Conservation (phyloP, 208 protist genomes). For the Trypanosoma scelopori region DNA sequence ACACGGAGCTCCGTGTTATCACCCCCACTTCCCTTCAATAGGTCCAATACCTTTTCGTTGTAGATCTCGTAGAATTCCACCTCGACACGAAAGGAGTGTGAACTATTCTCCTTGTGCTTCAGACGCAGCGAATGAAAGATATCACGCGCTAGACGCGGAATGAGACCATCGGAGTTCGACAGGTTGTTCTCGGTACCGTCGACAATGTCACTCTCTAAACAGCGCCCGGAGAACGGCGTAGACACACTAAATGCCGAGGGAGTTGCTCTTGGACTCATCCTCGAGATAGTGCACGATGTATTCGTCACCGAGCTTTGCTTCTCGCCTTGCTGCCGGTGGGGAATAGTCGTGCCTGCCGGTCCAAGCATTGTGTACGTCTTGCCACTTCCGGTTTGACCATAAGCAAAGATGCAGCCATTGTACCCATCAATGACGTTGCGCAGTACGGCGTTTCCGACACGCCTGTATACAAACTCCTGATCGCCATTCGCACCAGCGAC, state of each 20-base stretch:
- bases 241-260: not conserved
- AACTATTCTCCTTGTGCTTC: slow-evolving; percentile 57
- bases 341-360: slow-evolving; percentile 16
- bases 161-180: slow-evolving; percentile 52
- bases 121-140: slow-evolving; percentile 57
- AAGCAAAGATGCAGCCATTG: slow-evolving; percentile 56
- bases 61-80: slow-evolving; percentile 91
- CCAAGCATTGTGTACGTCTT: slow-evolving; percentile 80
- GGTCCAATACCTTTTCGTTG: slow-evolving; percentile 89
- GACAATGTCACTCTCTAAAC: not conserved
- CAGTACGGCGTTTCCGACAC: slow-evolving; percentile 31
- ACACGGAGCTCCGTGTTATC: slow-evolving; percentile 60
- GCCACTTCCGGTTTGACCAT: slow-evolving; percentile 58
- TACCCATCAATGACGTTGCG: slow-evolving; percentile 40
- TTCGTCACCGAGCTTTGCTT: not conserved
- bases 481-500: slow-evolving; percentile 2
- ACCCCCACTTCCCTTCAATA: slow-evolving; percentile 40
- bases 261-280: not conserved
- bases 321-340: not conserved
- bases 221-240: not conserved
- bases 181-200: not conserved
- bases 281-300: not conserved
- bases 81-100: slow-evolving; percentile 74
- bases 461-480: slow-evolving; percentile 31
- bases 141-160: slow-evolving; percentile 68